Evolutionary conservation across 768 basidiomycete genomes (phyloP), one percentile per base, ranked within the genome.

Genomic region (Macrolepiota fuliginosa): DNA sequence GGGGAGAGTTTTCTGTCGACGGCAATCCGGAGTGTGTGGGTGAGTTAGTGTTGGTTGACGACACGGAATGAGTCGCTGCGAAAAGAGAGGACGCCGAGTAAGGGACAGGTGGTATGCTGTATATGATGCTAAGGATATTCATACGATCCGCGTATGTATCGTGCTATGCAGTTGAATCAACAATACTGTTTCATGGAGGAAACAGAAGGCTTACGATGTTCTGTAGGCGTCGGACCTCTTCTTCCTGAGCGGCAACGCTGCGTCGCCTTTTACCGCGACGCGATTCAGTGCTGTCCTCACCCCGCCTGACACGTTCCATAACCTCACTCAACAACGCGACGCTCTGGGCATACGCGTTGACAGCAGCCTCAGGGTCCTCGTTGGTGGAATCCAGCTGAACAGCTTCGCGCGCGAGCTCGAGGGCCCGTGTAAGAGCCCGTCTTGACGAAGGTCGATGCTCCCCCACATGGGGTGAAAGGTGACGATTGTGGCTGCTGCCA

Each of bases 81-180:
- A 83, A 84, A 54, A 80, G 68, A 6, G 83, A 80, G 15, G 84
- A 72, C 27, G 85, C 82, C 11, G 89, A 81, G 69, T 90, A 85
- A 22, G 89, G 88, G 47, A 86, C 82, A 47, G 89, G 82, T 25
- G 90, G 90, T 72, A 94, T 92, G 72, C 86, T 89, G 78, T 94
- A 94, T 64, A 94, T 93, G 65, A 92, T 81, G 67, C 90, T 91
- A 58, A 96, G 83, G 69, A 96, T 94, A 69, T 91, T 90, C 90
- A 96, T 94, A 55, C 94, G 86, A 73, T 96, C 92, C 62, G 91
- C 92, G 73, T 96, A 96, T 9, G 94, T 96, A 73, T 96, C 94
- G 71, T 96, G 94, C 94, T 95, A 72, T 60, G 55, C 42, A 47
- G 49, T 22, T 25, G 22, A 45, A 37, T 59, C 37, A 52, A 40